Evolutionary conservation across 2,329 filamentous ascomycete genomes (phyloP), one percentile per base, ranked within the genome.

Genomic region (Fusarium hostae): DNA sequence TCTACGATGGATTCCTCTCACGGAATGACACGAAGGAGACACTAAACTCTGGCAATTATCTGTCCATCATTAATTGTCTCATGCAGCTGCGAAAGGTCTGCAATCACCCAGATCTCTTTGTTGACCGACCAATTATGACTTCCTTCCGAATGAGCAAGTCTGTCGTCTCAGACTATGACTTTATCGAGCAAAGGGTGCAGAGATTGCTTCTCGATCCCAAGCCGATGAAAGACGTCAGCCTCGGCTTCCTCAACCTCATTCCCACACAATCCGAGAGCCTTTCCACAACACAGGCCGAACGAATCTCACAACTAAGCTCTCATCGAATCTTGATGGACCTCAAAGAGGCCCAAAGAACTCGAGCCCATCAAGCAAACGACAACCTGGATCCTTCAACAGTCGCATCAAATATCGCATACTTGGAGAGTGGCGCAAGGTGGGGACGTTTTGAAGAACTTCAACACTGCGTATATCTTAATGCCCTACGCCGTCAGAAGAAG

Each of bases 71-170:
- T 82, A 97, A 98, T 79, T 98, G 97, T 81, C 84, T 99, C 56
- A 97, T 99, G 94, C 96, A 97, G 79, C 86, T 99, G 58, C 91
- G 96, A 52, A 98, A 98, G 80, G 97, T 99, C 56, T 99, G 96
- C 86, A 99, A 99, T 75, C 96, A 99, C 78, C 97, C 96, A 0
- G 96, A 99, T 81, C 86, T 99, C 12, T 99, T 99, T 77, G 93
- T 98, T 74, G 97, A 97, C 65, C 90, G 96, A 20, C 95, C 94
- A 2, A 98, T 99, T 76, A 96, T 97, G 82, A 99, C 95, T 0
- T 98, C 96, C 2, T 97, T 98, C 80, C 94, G 94, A 6, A 97
- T 98, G 92, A 86, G 89, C 30, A 92, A 87, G 70, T 97, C 95
- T 5, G 90, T 94, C 5, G 85, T 91, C 12, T 89, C 92, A 4